phyloP scores from a whole-genome alignment of 2,329 filamentous ascomycete genomes.

The Microdochium bolleyi region DNA sequence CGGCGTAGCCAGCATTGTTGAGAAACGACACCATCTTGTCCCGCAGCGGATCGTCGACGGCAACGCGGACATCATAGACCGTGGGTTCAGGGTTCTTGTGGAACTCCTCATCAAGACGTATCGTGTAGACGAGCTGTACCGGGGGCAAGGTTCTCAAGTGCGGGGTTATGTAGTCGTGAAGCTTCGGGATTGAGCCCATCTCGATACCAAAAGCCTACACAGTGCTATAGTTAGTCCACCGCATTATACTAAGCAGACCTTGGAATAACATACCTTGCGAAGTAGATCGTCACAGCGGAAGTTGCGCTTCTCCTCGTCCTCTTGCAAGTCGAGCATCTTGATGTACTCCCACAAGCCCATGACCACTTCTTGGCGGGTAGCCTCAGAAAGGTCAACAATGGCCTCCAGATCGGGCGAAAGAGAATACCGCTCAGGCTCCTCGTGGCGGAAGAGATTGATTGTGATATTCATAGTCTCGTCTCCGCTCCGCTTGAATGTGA shows the following conservation, averaged over 20 bases:
- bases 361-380: constrained; percentile 78
- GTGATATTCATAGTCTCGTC: constrained; percentile 91
- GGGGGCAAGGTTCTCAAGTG: constrained; percentile 77
- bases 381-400: constrained; percentile 78
- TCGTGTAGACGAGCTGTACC: constrained; percentile 81
- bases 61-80: constrained; percentile 82
- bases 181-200: constrained; percentile 80
- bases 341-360: constrained; percentile 97
- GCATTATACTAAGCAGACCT: not conserved
- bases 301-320: constrained; percentile 89
- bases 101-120: constrained; percentile 82
- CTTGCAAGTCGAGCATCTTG: constrained; percentile 74
- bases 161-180: constrained; percentile 70
- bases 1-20: constrained; percentile 61
- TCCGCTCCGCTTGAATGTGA: constrained; percentile 84
- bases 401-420: constrained; percentile 74
- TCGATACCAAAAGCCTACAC: constrained; percentile 57
- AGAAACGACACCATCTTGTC: constrained; percentile 57
- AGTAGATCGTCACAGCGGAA: constrained; percentile 85
- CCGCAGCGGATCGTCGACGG: constrained; percentile 74
- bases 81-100: constrained; percentile 69
- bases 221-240: constrained; percentile 13
- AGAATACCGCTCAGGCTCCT: constrained; percentile 76
- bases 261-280: constrained; percentile 51
- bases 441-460: constrained; percentile 78